Evolutionary conservation across 345 rosid genomes (phyloP).

Genomic region (Lagerstroemia speciosa): DNA sequence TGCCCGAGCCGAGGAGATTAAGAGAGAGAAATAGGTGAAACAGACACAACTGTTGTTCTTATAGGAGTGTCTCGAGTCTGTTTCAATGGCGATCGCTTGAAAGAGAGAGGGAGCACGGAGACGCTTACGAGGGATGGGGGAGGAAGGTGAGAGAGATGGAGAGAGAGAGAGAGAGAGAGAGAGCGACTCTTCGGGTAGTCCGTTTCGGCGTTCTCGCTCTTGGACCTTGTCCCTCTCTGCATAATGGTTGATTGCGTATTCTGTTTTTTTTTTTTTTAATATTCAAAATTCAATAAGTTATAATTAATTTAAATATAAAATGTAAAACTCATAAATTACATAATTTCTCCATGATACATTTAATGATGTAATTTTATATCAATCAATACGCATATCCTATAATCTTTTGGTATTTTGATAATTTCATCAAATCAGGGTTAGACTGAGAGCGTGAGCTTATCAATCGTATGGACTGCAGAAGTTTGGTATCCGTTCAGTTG

Average conservation of each 20-base stretch:
- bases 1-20: background rate
- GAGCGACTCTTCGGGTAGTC: slow-evolving; percentile 30
- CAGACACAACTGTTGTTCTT: background rate
- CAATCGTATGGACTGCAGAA: no score
- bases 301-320: no score
- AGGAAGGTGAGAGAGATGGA: slow-evolving; percentile 1
- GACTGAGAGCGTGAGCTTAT: no score
- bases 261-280: background rate
- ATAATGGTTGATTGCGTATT: background rate
- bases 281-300: background rate
- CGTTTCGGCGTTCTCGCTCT: slow-evolving; percentile 28
- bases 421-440: no score
- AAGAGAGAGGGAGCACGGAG: slow-evolving; percentile 9
- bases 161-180: slow-evolving; percentile 8
- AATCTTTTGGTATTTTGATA: no score
- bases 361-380: no score
- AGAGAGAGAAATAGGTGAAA: background rate
- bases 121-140: background rate
- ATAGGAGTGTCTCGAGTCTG: background rate
- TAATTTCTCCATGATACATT: no score
- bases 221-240: slow-evolving; percentile 18
- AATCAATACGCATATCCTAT: no score
- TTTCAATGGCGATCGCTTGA: background rate
- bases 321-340: no score
- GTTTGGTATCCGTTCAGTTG: no score